These are phyloP conservation scores for Parascedosporium putredinis DNA, from an alignment of 2,329 filamentous ascomycete species.

Conservation along the genomic window DNA sequence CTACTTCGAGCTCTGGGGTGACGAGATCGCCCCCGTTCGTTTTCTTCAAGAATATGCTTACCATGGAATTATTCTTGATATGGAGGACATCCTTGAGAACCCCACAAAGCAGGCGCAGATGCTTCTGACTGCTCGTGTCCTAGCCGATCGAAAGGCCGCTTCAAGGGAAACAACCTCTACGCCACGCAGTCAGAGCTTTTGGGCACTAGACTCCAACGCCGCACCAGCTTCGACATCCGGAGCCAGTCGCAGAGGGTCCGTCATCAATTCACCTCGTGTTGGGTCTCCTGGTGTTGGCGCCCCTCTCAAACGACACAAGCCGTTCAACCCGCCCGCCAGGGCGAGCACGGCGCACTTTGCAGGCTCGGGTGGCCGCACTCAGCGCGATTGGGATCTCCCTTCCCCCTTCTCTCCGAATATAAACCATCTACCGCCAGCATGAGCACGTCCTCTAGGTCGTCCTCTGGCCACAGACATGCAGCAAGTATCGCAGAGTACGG, in stretches of 20 bases:
- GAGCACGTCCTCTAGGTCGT: background rate
- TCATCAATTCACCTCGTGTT: background rate
- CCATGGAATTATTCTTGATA: background rate
- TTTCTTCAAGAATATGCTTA: background rate
- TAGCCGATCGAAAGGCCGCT: background rate
- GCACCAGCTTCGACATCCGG: background rate
- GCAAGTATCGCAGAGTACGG: background rate
- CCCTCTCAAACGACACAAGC: background rate
- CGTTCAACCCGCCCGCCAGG: background rate
- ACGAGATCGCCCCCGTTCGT: background rate
- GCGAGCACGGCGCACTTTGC: background rate
- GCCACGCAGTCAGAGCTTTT: background rate
- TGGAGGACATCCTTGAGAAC: conserved; percentile 1
- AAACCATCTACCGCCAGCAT: background rate
- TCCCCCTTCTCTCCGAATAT: background rate
- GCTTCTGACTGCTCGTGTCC: background rate
- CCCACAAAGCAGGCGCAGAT: background rate
- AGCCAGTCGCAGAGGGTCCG: background rate
- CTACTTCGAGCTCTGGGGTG: conserved; percentile 2
- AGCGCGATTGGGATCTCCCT: background rate
- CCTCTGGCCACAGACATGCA: background rate
- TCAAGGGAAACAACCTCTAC: background rate
- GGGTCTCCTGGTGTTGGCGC: background rate
- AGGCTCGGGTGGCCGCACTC: background rate
- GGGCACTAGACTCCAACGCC: background rate